Percentiles rank a stretch among this genome's conserved stretches.
Evolutionary conservation across 1,139 yeast genomes (phyloP).

Genomic region (Eremothecium gossypii): DNA sequence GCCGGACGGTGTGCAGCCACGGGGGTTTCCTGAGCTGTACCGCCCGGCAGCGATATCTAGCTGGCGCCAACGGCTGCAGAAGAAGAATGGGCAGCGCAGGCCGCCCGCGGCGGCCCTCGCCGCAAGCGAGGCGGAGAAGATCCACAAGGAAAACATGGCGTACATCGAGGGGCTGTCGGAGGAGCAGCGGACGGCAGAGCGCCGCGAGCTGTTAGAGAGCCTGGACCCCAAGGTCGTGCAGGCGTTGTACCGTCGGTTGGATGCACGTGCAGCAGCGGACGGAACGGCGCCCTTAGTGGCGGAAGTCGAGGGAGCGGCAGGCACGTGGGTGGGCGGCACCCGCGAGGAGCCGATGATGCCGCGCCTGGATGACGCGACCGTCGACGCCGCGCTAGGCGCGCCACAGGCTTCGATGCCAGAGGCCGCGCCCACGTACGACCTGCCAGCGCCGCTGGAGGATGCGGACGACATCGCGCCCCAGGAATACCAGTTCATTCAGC

Average conservation of each 20-base stretch:
- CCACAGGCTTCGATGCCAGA: slow-evolving; percentile 8
- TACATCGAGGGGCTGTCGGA: slow-evolving; percentile 53
- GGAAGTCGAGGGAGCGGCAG: slow-evolving; percentile 54
- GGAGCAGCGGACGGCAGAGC: slow-evolving; percentile 56
- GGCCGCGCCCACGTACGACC: slow-evolving; percentile 9
- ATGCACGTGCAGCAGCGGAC: slow-evolving; percentile 28
- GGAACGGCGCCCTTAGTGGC: slow-evolving; percentile 29
- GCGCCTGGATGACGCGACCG: slow-evolving; percentile 25
- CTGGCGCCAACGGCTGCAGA: slow-evolving; percentile 34
- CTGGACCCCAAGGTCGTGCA: slow-evolving; percentile 64
- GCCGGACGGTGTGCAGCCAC: slow-evolving; percentile 5
- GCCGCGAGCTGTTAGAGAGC: slow-evolving; percentile 53
- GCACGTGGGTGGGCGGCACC: slow-evolving; percentile 68
- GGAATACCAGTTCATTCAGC: slow-evolving; percentile 33
- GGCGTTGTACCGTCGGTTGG: slow-evolving; percentile 38
- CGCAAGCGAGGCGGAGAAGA: slow-evolving; percentile 52
- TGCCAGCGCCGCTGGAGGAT: slow-evolving; percentile 22
- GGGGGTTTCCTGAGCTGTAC: slow-evolving; percentile 39
- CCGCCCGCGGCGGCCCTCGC: slow-evolving; percentile 2
- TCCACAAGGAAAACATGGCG: slow-evolving; percentile 68
- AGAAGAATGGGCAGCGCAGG: slow-evolving; percentile 10
- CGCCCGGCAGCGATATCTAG: slow-evolving; percentile 33
- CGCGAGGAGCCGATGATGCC: slow-evolving; percentile 34
- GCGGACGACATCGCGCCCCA: slow-evolving; percentile 40
- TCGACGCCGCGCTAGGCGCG: slow-evolving; percentile 31